A percentile compares a stretch with the other conserved stretches of the same genome.
phyloP scores from a whole-genome alignment of 2,329 filamentous ascomycete species.

The Trichoderma koningii region DNA sequence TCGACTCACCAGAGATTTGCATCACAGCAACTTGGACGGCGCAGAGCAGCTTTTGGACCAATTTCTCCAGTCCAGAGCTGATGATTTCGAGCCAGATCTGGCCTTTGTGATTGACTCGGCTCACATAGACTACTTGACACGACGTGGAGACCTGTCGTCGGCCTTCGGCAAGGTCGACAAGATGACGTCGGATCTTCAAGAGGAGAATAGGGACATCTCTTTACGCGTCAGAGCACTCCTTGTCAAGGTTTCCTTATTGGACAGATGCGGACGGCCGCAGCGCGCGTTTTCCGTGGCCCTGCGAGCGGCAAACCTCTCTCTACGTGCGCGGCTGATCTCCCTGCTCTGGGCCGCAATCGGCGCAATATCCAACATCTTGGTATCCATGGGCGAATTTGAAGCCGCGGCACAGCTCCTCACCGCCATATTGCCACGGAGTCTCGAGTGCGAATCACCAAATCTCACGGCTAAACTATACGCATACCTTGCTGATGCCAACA shows the following conservation, averaged over 20 bases:
- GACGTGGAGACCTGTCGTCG: slow-evolving; percentile 49
- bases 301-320: slow-evolving; percentile 72
- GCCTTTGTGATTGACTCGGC: slow-evolving; percentile 54
- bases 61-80: slow-evolving; percentile 53
- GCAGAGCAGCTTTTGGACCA: slow-evolving; percentile 55
- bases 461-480: slow-evolving; percentile 69
- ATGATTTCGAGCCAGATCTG: slow-evolving; percentile 56
- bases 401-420: slow-evolving; percentile 66
- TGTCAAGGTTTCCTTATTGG: slow-evolving; percentile 70
- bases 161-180: slow-evolving; percentile 53
- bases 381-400: slow-evolving; percentile 69
- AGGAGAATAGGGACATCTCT: slow-evolving; percentile 57
- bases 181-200: slow-evolving; percentile 46
- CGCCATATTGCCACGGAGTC: slow-evolving; percentile 71
- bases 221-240: slow-evolving; percentile 72
- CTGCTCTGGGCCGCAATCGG: slow-evolving; percentile 73
- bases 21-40: slow-evolving; percentile 55
- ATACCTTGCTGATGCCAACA: slow-evolving; percentile 72
- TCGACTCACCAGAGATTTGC: slow-evolving; percentile 64
- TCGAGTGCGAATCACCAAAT: slow-evolving; percentile 68
- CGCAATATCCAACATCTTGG: slow-evolving; percentile 67
- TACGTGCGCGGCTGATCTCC: slow-evolving; percentile 67
- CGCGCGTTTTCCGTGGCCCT: slow-evolving; percentile 76
- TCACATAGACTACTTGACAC: slow-evolving; percentile 54
- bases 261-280: slow-evolving; percentile 67